Evolutionary conservation across 176 grass and related monocot species (phyloP).

Genomic region (Musa itinerans): DNA sequence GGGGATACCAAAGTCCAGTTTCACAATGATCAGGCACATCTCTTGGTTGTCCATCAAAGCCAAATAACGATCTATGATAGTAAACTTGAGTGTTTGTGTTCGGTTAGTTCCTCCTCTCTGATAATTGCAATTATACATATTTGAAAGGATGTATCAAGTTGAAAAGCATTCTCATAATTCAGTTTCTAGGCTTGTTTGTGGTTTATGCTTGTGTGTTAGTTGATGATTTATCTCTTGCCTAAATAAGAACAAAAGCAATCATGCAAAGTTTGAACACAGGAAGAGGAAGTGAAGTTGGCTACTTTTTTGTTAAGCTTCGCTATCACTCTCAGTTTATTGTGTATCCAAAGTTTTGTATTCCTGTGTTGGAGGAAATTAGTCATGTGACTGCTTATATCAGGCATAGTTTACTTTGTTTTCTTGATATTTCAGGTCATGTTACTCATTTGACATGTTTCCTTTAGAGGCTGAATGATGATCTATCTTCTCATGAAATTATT

Average conservation of each 20-base stretch:
- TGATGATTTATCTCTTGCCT: neutral
- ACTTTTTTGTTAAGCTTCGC: neutral
- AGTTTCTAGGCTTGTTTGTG: neutral
- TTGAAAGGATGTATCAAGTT: neutral
- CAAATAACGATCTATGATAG: slow-evolving; percentile 85
- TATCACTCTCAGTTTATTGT: neutral
- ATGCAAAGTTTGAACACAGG: neutral
- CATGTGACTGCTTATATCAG: too few species aligned
- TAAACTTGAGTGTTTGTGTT: slow-evolving; percentile 69
- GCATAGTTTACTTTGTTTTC: too few species aligned
- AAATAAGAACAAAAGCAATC: neutral
- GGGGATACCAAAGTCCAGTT: slow-evolving; percentile 96
- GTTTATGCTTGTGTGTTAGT: neutral
- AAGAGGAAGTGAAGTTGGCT: neutral
- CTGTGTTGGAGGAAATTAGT: too few species aligned
- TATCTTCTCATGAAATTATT: neutral
- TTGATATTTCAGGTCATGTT: too few species aligned
- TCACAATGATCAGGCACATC: slow-evolving; percentile 94
- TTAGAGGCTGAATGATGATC: too few species aligned
- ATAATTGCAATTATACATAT: neutral
- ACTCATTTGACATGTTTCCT: too few species aligned
- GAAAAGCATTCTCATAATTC: neutral
- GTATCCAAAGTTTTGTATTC: too few species aligned
- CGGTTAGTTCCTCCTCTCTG: slow-evolving; percentile 35
- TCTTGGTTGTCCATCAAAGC: slow-evolving; percentile 86